These are phyloP conservation scores for Fusarium sp. DNA, from an alignment of 2,329 filamentous ascomycete species.

Conservation along the genomic window DNA sequence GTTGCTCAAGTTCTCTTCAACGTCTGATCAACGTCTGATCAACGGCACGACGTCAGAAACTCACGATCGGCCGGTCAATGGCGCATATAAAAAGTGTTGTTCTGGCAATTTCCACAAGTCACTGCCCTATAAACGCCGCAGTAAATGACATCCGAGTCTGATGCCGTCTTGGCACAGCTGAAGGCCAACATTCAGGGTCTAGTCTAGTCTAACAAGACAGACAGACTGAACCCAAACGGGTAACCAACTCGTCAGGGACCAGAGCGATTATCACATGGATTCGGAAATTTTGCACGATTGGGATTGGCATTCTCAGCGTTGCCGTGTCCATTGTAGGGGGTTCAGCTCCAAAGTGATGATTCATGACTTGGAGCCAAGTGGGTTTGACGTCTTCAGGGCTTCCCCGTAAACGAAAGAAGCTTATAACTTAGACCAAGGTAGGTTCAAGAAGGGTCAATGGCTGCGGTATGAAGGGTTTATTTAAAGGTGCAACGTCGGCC, in stretches of 20 bases:
- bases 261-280: conserved; percentile 13
- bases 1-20: conserved; percentile 14
- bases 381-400: conserved; percentile 1
- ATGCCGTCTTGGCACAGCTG: not conserved
- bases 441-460: conserved; percentile 4
- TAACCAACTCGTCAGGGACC: conserved; percentile 30
- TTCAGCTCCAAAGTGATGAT: conserved; percentile 32
- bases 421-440: conserved; percentile 5
- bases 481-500: conserved; percentile 12
- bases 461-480: not conserved
- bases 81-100: too few relatives aligned
- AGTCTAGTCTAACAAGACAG: not conserved
- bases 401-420: conserved; percentile 18
- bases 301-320: conserved; percentile 1
- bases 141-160: not conserved
- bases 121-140: not conserved
- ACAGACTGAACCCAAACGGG: conserved; percentile 13
- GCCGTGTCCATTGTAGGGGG: conserved; percentile 2
- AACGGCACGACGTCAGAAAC: conserved; percentile 12
- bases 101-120: not conserved
- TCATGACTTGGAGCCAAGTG: conserved; percentile 29
- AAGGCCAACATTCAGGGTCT: not conserved
- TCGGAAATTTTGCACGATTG: not conserved
- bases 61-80: not conserved
- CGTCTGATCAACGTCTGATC: conserved; percentile 13